Percentiles rank a stretch among this genome's conserved stretches.
Evolutionary conservation across 2,329 filamentous ascomycete genomes (phyloP).

Genomic region (Intubia oerlemansii): DNA sequence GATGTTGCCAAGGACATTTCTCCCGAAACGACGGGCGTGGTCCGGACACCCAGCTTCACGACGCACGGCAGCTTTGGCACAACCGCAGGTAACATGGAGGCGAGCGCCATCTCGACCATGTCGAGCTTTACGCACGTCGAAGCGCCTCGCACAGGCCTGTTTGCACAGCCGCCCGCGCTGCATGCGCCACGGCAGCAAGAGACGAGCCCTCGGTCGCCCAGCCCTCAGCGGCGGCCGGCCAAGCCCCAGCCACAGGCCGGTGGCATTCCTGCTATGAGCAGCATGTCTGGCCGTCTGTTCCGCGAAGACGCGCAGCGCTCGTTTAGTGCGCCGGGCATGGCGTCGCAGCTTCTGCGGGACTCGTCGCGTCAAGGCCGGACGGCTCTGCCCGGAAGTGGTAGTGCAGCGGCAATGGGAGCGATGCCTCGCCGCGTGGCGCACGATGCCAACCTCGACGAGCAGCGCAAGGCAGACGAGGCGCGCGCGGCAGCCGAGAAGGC

Average conservation of each 20-base stretch:
- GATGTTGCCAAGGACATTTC: slow-evolving; percentile 44
- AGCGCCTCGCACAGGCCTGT: slow-evolving; percentile 23
- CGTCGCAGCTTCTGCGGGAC: slow-evolving; percentile 27
- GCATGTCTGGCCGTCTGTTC: slow-evolving; percentile 20
- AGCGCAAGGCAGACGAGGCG: slow-evolving; percentile 28
- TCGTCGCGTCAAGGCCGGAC: slow-evolving; percentile 13
- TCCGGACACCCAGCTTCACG: slow-evolving; percentile 28
- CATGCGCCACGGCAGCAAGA: slow-evolving; percentile 26
- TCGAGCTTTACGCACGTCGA: slow-evolving; percentile 24
- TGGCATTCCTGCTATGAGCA: too few species aligned
- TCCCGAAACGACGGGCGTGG: slow-evolving; percentile 20
- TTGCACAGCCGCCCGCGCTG: slow-evolving; percentile 35
- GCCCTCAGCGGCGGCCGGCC: slow-evolving; percentile 29
- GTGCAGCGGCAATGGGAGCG: not conserved
- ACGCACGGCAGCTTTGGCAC: slow-evolving; percentile 37
- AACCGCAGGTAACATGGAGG: slow-evolving; percentile 18
- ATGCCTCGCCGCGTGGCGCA: slow-evolving; percentile 17
- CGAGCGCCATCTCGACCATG: slow-evolving; percentile 23
- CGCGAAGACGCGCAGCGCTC: slow-evolving; percentile 30
- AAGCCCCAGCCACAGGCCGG: slow-evolving; percentile 3
- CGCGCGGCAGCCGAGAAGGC: slow-evolving; percentile 35
- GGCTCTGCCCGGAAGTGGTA: too few species aligned
- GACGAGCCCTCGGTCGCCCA: slow-evolving; percentile 49
- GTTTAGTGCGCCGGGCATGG: slow-evolving; percentile 37
- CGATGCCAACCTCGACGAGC: slow-evolving; percentile 26